Conservation (phyloP, 139 green algal genomes). For the Chlorella sp. region DNA sequence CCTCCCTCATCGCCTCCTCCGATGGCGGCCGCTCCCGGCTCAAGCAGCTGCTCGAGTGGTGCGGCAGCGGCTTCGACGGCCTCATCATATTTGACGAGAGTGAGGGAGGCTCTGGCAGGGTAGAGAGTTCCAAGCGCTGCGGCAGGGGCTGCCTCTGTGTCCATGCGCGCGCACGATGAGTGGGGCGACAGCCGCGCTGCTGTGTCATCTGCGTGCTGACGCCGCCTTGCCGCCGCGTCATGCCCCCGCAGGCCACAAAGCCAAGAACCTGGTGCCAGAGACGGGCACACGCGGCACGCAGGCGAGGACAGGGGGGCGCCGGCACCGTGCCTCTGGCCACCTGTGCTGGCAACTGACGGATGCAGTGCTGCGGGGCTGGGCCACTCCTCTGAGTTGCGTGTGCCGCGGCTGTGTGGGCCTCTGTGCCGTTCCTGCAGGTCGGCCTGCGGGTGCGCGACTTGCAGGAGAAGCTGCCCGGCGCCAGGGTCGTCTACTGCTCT, state of each 20-base stretch:
- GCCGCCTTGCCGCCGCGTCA: no score
- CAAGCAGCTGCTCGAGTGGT: slow-evolving; percentile 77
- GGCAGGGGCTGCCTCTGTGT: no score
- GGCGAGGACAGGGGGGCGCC: not conserved
- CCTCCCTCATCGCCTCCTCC: slow-evolving; percentile 60
- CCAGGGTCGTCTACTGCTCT: slow-evolving; percentile 82
- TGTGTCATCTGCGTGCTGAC: no score
- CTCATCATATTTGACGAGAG: slow-evolving; percentile 81
- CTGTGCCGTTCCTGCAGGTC: slow-evolving; percentile 12
- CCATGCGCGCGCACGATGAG: no score
- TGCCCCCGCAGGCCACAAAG: slow-evolving; percentile 60
- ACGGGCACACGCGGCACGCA: slow-evolving; percentile 38
- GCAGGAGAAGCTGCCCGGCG: slow-evolving; percentile 63
- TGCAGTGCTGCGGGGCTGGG: no score
- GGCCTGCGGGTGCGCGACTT: slow-evolving; percentile 66
- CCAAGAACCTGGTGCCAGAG: slow-evolving; percentile 80
- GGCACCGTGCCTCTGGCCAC: no score
- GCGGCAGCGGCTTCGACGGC: slow-evolving; percentile 67
- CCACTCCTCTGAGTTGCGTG: no score
- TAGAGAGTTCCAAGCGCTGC: no score
- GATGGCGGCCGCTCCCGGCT: slow-evolving; percentile 15
- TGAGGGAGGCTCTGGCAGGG: no score
- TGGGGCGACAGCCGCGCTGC: no score
- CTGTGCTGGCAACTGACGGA: no score
- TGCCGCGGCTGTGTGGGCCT: no score